Conservation (phyloP, 75 land plant genomes). For the Ceratopteris richardii region DNA sequence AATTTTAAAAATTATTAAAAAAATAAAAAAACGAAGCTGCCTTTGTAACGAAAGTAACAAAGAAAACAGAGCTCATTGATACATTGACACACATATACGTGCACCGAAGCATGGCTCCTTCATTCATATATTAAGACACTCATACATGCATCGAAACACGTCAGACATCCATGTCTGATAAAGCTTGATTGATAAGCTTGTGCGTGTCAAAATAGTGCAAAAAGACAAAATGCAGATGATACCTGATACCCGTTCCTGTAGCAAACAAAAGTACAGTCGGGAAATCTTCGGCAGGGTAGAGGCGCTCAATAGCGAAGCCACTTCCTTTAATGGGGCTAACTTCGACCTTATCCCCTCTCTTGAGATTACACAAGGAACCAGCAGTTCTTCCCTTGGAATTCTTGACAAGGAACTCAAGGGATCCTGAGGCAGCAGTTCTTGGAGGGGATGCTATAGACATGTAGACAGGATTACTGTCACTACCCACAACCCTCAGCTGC, state of each 20-base stretch:
- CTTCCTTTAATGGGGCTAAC: conserved; percentile 71
- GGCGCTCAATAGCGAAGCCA: conserved; percentile 52
- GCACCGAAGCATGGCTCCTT: no score
- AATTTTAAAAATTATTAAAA: no score
- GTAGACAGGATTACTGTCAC: conserved; percentile 52
- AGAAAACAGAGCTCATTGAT: no score
- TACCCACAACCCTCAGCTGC: conserved; percentile 54
- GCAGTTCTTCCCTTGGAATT: conserved; percentile 75
- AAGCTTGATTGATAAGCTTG: no score
- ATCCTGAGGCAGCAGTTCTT: conserved; percentile 10
- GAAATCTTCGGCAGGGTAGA: conserved; percentile 49
- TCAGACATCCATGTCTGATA: no score
- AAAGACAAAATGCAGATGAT: no score
- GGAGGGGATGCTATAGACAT: conserved; percentile 74
- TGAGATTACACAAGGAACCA: conserved; percentile 54
- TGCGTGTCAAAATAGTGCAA: no score
- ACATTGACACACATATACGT: no score
- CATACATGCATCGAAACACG: no score
- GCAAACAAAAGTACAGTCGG: conserved; percentile 77
- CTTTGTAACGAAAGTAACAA: no score
- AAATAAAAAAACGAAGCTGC: no score
- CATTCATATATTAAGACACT: no score
- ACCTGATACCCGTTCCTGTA: conserved; percentile 97
- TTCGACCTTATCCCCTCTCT: conserved; percentile 77
- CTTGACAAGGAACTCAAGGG: conserved; percentile 83